These are phyloP conservation scores for Rhizophagus sp. DNA, from an alignment of 192 early-diverging fungal genomes.

Conservation along the genomic window DNA sequence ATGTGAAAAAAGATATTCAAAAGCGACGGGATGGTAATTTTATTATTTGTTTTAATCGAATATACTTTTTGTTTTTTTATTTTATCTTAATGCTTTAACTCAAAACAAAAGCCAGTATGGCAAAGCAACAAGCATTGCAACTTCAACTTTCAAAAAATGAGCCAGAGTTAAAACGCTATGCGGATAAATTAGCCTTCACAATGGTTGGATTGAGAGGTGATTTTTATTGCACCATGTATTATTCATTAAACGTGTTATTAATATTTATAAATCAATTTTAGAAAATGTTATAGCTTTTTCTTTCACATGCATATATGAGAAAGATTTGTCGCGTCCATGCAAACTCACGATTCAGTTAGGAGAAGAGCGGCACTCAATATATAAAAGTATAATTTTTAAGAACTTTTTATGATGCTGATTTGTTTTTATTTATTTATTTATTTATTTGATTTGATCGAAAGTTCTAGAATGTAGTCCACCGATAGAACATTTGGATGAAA, in stretches of 20 bases:
- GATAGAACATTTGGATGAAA: slow-evolving; percentile 1
- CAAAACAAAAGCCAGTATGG: not conserved
- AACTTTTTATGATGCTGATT: not conserved
- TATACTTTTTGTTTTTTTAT: not conserved
- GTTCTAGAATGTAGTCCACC: slow-evolving; percentile 13
- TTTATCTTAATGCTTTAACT: not conserved
- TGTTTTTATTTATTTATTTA: not conserved
- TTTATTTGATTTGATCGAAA: not conserved
- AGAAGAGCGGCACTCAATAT: not conserved
- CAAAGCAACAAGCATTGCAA: not conserved
- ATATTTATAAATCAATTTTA: not conserved
- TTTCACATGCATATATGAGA: slow-evolving; percentile 13
- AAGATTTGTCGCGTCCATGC: slow-evolving; percentile 10
- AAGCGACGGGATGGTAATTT: slow-evolving; percentile 5
- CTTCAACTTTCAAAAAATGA: slow-evolving; percentile 12
- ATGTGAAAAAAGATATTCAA: slow-evolving; percentile 8
- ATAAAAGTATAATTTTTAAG: not conserved
- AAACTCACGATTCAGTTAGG: not conserved
- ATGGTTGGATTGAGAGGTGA: slow-evolving; percentile 12
- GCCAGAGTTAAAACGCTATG: slow-evolving; percentile 13
- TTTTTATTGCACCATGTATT: not conserved
- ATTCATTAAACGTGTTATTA: not conserved
- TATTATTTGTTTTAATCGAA: not conserved
- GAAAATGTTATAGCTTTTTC: slow-evolving; percentile 6
- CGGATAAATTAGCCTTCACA: slow-evolving; percentile 6